Base-by-base conservation (phyloP, 441 rosid species). In the Populus hybrid region DNA sequence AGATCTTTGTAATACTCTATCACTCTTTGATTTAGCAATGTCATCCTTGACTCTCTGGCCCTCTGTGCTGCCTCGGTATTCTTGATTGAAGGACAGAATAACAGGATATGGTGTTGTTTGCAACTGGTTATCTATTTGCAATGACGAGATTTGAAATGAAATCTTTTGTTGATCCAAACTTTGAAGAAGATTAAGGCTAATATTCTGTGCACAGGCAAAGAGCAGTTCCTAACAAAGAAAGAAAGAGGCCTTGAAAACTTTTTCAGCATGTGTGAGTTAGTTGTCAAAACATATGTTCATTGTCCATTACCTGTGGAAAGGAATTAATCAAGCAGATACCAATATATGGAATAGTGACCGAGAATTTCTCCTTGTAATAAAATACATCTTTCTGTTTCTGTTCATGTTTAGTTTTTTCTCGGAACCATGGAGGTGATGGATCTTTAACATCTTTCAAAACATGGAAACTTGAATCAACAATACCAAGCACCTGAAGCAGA, bases 121-220 rank as follows among this genome's bases (percentile, higher is more conserved):
- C 79, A 93, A 83, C 79, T 92, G 96, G 84, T 96, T 96, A 84
- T 96, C 99, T 72, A 96, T 87, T 88, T 94, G 99, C 79, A 96
- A 70, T 77, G 91, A 93, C 73, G 91, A 85, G 61, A 94, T 84
- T 77, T 88, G 91, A 88, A 93, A 90, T 75, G 86, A 89, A 84
- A 93, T 86, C 84, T 86, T 91, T 84, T 92, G 99, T 81, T 84
- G 95, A 84, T 93, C 98, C 75, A 91, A 81, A 83, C 93, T 93
- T 87, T 94, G 99, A 79, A 82, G 89, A 69, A 96, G 79, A 64
- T 88, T 88, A 73, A 93, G 61, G 28, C 84, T 86, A 74, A 94
- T 79, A 83, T 89, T 89, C 88, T 87, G 89, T 56, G 93, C 94
- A 88, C 94, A 90, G 61, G 90, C 97, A 89, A 90, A 96, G 83